Base-by-base conservation (phyloP, 805 yeast species). In the Pichia exigua region DNA sequence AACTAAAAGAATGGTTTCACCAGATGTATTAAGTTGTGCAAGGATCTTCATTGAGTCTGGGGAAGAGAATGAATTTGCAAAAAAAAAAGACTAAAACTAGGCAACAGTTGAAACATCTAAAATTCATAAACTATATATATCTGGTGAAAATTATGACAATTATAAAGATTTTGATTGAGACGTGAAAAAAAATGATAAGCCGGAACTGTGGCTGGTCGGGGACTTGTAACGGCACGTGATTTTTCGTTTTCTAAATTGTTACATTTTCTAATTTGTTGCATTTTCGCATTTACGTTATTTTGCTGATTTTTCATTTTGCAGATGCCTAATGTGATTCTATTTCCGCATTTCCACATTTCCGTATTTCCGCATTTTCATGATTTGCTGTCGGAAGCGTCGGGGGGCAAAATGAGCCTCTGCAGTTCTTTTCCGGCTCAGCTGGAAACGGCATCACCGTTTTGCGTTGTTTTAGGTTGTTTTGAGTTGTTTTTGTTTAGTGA, bases 1-100 rank as follows among this genome's bases (percentile, higher is more conserved):
- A n/a, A 52, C 46, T 15, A 52, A 20, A 12, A 52, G 20, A 12
- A 48, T 45, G 15, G 45, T 9, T 46, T 52, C 54, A 15, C 48
- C 20, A 8, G 46, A 13, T 13, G 51, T 52, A 13, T 52, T 41
- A 2, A 52, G 42, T 15, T 52, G 54, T 35, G 54, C 28, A 9
- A 52, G 41, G 15, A 51, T 47, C 22, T 51, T 51, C 54, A 51
- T 51, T 18, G 12, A n/a, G 9, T 2, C 3, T 35, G 20, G 39
- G 3, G 20, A n/a, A n/a, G n/a, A n/a, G n/a, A n/a, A n/a, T n/a
- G n/a, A n/a, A n/a, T n/a, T n/a, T n/a, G n/a, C n/a, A n/a, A n/a
- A 20, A 21, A 8, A 20, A 40, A 21, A 4, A 9, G 15, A 4
- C 20, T 8, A 20, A 20, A 40, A 40, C 15, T 21, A 11, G 4